phyloP scores from a whole-genome alignment of 495 filamentous ascomycete genomes.

The Neurospora hispaniola region DNA sequence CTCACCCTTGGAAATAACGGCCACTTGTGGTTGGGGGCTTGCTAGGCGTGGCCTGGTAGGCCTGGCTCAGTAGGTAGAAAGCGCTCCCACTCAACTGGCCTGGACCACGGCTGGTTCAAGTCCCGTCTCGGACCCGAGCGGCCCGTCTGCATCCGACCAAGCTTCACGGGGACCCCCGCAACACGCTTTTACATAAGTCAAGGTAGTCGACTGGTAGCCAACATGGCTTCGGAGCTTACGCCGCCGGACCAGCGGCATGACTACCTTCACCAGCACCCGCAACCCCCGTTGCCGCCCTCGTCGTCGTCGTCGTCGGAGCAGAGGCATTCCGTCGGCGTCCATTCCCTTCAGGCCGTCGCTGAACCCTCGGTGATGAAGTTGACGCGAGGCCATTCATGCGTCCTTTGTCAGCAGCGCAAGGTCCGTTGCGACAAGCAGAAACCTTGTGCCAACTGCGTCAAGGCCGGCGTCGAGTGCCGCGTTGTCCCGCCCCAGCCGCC shows the following conservation, averaged over 20 bases:
- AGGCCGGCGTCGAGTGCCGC: slow-evolving; percentile 48
- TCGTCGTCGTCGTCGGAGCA: slow-evolving; percentile 24
- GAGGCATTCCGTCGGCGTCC: slow-evolving; percentile 6
- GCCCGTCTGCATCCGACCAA: slow-evolving; percentile 4
- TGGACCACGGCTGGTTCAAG: background rate
- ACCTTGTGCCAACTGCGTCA: slow-evolving; percentile 56
- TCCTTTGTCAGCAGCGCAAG: slow-evolving; percentile 56
- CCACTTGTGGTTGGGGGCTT: background rate
- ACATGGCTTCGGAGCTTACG: slow-evolving; percentile 21
- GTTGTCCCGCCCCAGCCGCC: slow-evolving; percentile 49
- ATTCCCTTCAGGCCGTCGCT: slow-evolving; percentile 5
- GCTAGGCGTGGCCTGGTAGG: background rate
- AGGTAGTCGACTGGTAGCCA: slow-evolving; percentile 1
- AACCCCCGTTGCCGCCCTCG: slow-evolving; percentile 7
- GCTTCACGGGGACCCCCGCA: background rate
- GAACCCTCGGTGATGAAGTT: slow-evolving; percentile 36
- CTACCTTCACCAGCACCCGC: background rate
- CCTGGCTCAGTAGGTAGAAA: background rate
- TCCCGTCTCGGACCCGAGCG: slow-evolving; percentile 15
- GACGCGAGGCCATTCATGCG: slow-evolving; percentile 49
- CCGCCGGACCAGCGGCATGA: slow-evolving; percentile 16
- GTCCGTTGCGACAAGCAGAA: slow-evolving; percentile 57
- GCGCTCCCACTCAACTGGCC: background rate
- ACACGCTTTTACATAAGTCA: background rate
- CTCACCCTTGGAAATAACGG: background rate